These are phyloP conservation scores for Daldinia concentrica DNA, from an alignment of 495 filamentous ascomycete species.

Conservation along the genomic window DNA sequence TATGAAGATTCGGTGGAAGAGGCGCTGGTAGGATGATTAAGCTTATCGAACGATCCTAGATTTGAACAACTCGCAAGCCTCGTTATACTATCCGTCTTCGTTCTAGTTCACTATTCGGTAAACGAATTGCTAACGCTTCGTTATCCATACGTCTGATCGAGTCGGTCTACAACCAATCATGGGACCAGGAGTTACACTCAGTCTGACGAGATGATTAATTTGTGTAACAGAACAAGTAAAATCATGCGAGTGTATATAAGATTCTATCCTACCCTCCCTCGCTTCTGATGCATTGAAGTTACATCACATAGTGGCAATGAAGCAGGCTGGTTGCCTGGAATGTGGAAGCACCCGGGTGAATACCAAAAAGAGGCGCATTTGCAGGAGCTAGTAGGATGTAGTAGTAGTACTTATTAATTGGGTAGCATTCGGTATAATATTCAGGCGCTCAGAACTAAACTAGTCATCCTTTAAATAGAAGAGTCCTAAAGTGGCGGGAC, in stretches of 20 bases:
- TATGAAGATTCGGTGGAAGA: conserved; percentile 44
- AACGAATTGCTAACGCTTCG: not conserved
- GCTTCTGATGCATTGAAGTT: not conserved
- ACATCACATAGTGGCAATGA: not conserved
- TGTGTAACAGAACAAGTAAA: not conserved
- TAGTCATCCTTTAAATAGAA: not conserved
- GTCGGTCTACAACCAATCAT: not conserved
- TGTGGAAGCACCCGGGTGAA: not conserved
- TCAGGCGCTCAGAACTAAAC: not conserved
- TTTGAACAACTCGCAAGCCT: not conserved
- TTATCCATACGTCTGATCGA: not conserved
- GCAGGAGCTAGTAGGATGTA: not conserved
- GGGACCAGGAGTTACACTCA: not conserved
- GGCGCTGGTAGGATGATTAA: conserved; percentile 3
- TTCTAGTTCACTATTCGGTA: not conserved
- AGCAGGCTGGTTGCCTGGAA: not conserved
- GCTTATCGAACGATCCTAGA: not conserved
- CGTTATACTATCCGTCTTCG: not conserved
- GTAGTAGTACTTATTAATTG: not conserved
- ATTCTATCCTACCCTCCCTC: not conserved
- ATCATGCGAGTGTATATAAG: not conserved
- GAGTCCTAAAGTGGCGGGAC: not conserved
- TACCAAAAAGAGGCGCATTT: not conserved
- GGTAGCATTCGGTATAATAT: not conserved
- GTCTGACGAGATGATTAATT: not conserved